A percentile compares a stretch with the other conserved stretches of the same genome.
phyloP scores from a whole-genome alignment of 2,329 filamentous ascomycete species.

The Fusarium pseudograminearum region DNA sequence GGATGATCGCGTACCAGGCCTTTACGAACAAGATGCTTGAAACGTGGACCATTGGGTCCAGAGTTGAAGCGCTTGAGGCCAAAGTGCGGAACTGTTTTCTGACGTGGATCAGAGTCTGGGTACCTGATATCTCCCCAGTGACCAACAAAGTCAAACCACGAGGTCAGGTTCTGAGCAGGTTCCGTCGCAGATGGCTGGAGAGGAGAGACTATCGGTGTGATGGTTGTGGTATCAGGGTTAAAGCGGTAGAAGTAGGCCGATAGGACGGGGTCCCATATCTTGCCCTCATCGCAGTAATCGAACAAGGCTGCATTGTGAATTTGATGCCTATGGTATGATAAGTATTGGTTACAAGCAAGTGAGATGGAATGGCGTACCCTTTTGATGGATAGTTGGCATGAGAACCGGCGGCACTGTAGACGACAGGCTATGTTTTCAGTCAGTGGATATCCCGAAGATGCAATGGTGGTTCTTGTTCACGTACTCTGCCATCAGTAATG shows the following conservation, averaged over 20 bases:
- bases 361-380: slow-evolving; percentile 41
- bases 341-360: neutral
- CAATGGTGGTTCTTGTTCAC: slow-evolving; percentile 6
- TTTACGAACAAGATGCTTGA: slow-evolving; percentile 52
- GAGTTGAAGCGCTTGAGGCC: slow-evolving; percentile 51
- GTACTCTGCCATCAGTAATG: slow-evolving; percentile 47
- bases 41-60: slow-evolving; percentile 50
- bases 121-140: slow-evolving; percentile 52
- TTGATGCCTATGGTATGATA: slow-evolving; percentile 44
- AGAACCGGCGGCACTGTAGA: slow-evolving; percentile 53
- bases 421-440: slow-evolving; percentile 46
- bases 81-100: slow-evolving; percentile 48
- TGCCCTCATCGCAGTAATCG: slow-evolving; percentile 53
- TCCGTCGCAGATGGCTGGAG: slow-evolving; percentile 9
- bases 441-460: neutral
- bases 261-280: slow-evolving; percentile 51
- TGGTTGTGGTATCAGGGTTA: slow-evolving; percentile 40
- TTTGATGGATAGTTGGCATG: slow-evolving; percentile 51
- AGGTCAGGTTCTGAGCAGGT: slow-evolving; percentile 47
- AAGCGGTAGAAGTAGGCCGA: slow-evolving; percentile 54
- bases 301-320: slow-evolving; percentile 50
- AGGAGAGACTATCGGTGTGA: slow-evolving; percentile 40
- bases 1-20: slow-evolving; percentile 48
- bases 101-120: slow-evolving; percentile 50
- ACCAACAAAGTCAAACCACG: slow-evolving; percentile 52